These are phyloP conservation scores for Macrotyloma uniflorum DNA, from an alignment of 306 rosid genomes.

Conservation along the genomic window DNA sequence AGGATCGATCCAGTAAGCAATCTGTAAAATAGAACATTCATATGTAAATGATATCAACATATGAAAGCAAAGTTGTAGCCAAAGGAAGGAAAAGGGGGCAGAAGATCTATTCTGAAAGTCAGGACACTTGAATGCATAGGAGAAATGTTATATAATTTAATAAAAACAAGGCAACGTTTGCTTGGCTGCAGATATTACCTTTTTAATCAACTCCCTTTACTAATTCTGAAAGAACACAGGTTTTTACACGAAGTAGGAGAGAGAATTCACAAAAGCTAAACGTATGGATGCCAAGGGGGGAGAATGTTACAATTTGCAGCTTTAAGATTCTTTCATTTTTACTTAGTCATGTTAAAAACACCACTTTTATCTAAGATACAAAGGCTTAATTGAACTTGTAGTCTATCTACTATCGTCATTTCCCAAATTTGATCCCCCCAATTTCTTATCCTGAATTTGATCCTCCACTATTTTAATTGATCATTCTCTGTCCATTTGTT, in stretches of 20 bases:
- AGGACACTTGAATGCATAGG: not conserved
- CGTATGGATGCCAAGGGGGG: not conserved
- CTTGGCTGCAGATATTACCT: conserved; percentile 20
- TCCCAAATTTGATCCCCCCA: not conserved
- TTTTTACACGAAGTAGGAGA: not conserved
- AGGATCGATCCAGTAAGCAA: conserved; percentile 95
- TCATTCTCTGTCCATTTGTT: not conserved
- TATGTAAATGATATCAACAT: conserved; percentile 35
- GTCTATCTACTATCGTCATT: not conserved
- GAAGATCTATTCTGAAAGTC: not conserved
- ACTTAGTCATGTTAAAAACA: not conserved
- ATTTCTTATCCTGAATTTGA: not conserved
- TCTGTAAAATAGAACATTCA: conserved; percentile 52
- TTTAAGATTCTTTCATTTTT: not conserved
- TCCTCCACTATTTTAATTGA: not conserved
- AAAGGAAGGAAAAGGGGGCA: not conserved
- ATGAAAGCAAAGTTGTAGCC: not conserved
- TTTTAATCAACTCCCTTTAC: conserved; percentile 5
- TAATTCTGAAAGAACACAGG: not conserved
- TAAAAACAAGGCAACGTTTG: not conserved
- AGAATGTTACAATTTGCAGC: conserved; percentile 16
- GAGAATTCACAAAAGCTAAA: conserved; percentile 15
- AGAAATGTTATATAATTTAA: not conserved
- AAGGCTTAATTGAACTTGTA: not conserved
- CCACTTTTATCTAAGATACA: not conserved